Conservation (phyloP, 208 protist genomes). For the Porcisia hertigi region DNA sequence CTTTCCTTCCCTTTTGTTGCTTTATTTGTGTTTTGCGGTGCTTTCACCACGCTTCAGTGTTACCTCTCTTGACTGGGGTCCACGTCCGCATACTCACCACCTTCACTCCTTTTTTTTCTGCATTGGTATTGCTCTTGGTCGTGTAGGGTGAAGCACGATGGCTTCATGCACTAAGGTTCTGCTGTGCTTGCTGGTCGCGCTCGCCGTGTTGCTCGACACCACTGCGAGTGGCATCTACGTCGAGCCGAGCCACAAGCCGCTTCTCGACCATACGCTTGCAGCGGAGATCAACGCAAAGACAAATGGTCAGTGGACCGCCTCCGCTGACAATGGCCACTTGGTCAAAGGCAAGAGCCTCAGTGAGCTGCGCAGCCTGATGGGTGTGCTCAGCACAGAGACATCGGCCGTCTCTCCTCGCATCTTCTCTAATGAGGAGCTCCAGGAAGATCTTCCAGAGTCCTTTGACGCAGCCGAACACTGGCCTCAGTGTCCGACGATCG, state of each 20-base stretch:
- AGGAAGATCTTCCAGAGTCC: constrained; percentile 39
- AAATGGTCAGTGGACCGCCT: constrained; percentile 60
- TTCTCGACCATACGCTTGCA: constrained; percentile 36
- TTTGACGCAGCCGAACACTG: constrained; percentile 71
- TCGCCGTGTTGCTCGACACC: constrained; percentile 31
- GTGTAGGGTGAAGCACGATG: constrained; percentile 16
- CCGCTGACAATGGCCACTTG: constrained; percentile 43
- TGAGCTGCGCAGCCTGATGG: constrained; percentile 53
- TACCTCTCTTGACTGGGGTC: neutral
- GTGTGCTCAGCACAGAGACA: constrained; percentile 34
- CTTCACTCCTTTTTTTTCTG: constrained; percentile 10
- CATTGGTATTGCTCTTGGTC: neutral
- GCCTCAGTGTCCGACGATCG: constrained; percentile 65
- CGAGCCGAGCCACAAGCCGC: constrained; percentile 5
- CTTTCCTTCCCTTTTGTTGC: neutral
- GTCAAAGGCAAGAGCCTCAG: constrained; percentile 38
- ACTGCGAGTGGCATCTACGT: constrained; percentile 27
- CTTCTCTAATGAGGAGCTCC: constrained; percentile 55
- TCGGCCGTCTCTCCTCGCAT: constrained; percentile 31
- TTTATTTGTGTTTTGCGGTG: neutral
- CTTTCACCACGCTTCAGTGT: neutral
- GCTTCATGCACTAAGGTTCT: constrained; percentile 16
- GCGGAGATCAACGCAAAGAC: constrained; percentile 40
- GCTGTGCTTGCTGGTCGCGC: constrained; percentile 25
- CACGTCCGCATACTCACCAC: neutral